Evolutionary conservation across 306 rosid genomes (phyloP), one percentile per base, ranked within the genome.

Genomic region (Acmispon strigosus): DNA sequence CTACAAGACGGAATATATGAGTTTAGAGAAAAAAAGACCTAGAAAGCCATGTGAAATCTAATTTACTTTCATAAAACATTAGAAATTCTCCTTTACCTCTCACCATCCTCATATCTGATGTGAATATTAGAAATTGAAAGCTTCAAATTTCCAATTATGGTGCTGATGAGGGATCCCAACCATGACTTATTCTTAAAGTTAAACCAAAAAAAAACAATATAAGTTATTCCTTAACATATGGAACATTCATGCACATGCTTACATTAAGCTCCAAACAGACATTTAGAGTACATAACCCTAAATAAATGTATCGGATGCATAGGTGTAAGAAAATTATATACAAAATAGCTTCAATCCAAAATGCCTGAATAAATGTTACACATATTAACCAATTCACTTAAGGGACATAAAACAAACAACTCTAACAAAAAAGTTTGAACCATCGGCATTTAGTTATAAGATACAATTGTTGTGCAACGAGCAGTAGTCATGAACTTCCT

Each of bases 111-210:
- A 3, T 90, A 94, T 90, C 99, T 87, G 85, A 94, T 84, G 81
- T 94, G 99, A 81, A 94, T 58, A 75, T 94, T 94, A 62, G 99
- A 87, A 80, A 94, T 86, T 62, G 96, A 91, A 78, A 94, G 95
- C 83, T 91, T 94, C 86, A 94, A 76, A 80, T 94, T 94, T 82
- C 99, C 99, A 73, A 94, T 80, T 74, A 94, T 77, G 47, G 99
- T 94, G 86, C 86, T 75, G 84, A 94, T 85, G 76, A 94, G 85
- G 71, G 99, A 94, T 66, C 99, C 99, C 86, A 94, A 70, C 99
- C 99, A 91, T 49, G 99, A 94, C 66, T 76, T 81, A 83, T 91
- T 94, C 99, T 93, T 77, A 37, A 55, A 69, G 59, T 75, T 44
- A 36, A 70, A 73, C 53, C 53, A 72, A 47, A 61, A 20, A 56